These are phyloP conservation scores for Clavariopsis aquatica DNA, from an alignment of 495 filamentous ascomycete species.

Conservation along the genomic window DNA sequence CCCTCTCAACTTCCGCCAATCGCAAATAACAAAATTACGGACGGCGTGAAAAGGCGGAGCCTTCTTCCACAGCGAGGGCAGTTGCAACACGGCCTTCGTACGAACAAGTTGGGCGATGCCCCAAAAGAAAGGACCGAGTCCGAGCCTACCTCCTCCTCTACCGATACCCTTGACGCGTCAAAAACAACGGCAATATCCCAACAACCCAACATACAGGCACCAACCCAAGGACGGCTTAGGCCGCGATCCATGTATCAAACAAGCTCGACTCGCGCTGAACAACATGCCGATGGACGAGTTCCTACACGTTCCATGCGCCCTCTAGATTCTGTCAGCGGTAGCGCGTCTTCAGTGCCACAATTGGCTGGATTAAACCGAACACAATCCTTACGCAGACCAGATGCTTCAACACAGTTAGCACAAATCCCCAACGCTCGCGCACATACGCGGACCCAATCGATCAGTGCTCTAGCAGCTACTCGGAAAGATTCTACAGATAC, in stretches of 20 bases:
- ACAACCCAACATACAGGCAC: background rate
- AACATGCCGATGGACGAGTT: background rate
- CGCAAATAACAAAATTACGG: background rate
- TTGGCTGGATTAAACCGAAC: constrained; percentile 22
- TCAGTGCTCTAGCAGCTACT: constrained; percentile 6
- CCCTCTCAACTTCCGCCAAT: constrained; percentile 8
- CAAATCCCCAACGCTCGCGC: constrained; percentile 3
- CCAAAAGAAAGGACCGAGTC: background rate
- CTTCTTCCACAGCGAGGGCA: constrained; percentile 35
- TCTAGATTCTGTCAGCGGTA: constrained; percentile 7
- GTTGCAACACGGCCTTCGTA: background rate
- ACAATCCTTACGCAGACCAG: constrained; percentile 31
- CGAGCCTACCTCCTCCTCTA: background rate
- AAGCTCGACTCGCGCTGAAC: background rate
- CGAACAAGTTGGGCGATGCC: constrained; percentile 1
- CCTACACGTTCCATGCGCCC: background rate
- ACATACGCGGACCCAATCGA: constrained; percentile 27
- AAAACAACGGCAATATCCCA: background rate
- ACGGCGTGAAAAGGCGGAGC: constrained; percentile 27
- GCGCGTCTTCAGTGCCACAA: constrained; percentile 1
- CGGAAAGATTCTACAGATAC: background rate
- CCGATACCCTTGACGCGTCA: background rate
- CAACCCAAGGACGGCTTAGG: constrained; percentile 12
- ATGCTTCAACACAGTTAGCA: constrained; percentile 6
- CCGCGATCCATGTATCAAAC: constrained; percentile 33